Percentiles rank a stretch among this genome's conserved stretches.
Conservation (phyloP, 1,139 yeast species). For the Taphrina betulina region DNA sequence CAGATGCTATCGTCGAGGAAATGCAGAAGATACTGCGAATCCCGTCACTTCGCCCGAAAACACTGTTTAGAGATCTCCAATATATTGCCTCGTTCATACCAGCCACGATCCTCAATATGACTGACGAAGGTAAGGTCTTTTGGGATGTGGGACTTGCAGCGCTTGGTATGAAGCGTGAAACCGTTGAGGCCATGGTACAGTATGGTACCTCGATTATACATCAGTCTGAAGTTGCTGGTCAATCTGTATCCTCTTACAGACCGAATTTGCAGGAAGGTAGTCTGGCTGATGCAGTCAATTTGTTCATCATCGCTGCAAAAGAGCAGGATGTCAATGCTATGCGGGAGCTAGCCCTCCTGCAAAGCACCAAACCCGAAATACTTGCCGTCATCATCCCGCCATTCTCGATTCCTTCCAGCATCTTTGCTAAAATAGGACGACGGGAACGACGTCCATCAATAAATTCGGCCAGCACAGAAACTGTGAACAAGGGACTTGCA, state of each 20-base stretch:
- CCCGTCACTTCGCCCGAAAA: constrained; percentile 16
- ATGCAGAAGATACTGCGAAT: constrained; percentile 11
- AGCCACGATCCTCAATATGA: constrained; percentile 24
- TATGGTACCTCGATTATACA: neutral
- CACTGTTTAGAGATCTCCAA: constrained; percentile 29
- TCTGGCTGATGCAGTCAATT: constrained; percentile 3
- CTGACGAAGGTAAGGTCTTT: constrained; percentile 30
- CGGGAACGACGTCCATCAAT: neutral
- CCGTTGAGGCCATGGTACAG: constrained; percentile 5
- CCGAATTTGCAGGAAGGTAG: neutral
- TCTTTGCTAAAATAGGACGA: neutral
- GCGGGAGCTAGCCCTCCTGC: constrained; percentile 20
- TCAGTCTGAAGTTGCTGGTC: neutral
- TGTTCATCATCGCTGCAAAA: constrained; percentile 15
- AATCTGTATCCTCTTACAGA: neutral
- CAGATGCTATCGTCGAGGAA: constrained; percentile 28
- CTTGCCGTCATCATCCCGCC: constrained; percentile 12
- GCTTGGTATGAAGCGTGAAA: constrained; percentile 13
- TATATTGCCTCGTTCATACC: constrained; percentile 27
- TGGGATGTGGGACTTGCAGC: constrained; percentile 31
- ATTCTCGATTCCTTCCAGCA: constrained; percentile 8
- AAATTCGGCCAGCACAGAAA: neutral
- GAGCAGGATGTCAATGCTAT: constrained; percentile 15
- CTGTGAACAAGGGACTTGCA: neutral
- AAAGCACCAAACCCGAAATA: neutral